These are phyloP conservation scores for Hypoxylon fragiforme DNA, from an alignment of 495 filamentous ascomycete genomes.

Conservation along the genomic window DNA sequence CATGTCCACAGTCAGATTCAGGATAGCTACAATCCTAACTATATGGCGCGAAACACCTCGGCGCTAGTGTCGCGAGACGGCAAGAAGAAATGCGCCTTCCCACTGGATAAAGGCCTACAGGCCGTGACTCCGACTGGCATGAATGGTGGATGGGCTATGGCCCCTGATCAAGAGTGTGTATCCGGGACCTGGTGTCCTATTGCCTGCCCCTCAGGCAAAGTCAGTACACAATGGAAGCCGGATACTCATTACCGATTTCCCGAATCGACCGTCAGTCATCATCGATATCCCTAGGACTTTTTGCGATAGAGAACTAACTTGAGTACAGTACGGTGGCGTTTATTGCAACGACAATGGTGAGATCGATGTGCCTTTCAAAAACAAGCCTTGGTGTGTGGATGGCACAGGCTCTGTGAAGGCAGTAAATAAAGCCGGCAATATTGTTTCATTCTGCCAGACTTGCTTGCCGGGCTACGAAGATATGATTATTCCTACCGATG, in stretches of 20 bases:
- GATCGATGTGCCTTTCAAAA: slow-evolving; percentile 71
- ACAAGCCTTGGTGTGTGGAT: slow-evolving; percentile 70
- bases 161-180: slow-evolving; percentile 71
- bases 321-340: slow-evolving; percentile 69
- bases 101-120: slow-evolving; percentile 68
- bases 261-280: slow-evolving; percentile 68
- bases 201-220: slow-evolving; percentile 74
- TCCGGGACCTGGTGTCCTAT: slow-evolving; percentile 76
- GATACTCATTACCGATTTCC: slow-evolving; percentile 70
- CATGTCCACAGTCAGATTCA: slow-evolving; percentile 12
- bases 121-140: slow-evolving; percentile 62
- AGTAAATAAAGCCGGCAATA: slow-evolving; percentile 63
- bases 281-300: not conserved
- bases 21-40: slow-evolving; percentile 25
- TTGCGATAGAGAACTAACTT: slow-evolving; percentile 31
- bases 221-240: slow-evolving; percentile 80
- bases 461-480: slow-evolving; percentile 85
- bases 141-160: slow-evolving; percentile 85
- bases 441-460: slow-evolving; percentile 80
- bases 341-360: slow-evolving; percentile 71
- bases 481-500: slow-evolving; percentile 80
- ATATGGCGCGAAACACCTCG: slow-evolving; percentile 26
- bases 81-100: slow-evolving; percentile 63
- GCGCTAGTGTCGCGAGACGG: slow-evolving; percentile 40
- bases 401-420: slow-evolving; percentile 66